Conservation (phyloP, 352 stramenopile species). For the Phytophthora pseudosyringae region DNA sequence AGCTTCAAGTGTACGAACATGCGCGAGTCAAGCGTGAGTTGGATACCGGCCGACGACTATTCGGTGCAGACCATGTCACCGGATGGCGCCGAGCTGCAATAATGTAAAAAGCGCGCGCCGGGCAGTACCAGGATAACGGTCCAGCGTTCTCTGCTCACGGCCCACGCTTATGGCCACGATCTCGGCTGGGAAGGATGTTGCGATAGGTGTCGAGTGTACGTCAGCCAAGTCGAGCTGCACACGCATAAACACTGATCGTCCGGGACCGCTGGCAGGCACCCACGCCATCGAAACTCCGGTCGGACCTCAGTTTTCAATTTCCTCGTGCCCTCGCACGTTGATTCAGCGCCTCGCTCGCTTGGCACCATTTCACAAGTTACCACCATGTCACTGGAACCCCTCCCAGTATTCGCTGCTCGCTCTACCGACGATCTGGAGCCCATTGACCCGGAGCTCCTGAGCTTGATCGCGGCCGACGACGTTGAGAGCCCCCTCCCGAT, state of each 20-base stretch:
- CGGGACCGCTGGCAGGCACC: slow-evolving; percentile 2
- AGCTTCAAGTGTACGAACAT: slow-evolving; percentile 26
- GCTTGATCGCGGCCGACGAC: slow-evolving; percentile 39
- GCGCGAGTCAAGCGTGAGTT: slow-evolving; percentile 12
- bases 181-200: slow-evolving; percentile 38
- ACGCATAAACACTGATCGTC: slow-evolving; percentile 17
- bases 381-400: slow-evolving; percentile 42
- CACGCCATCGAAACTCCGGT: slow-evolving; percentile 21
- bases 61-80: slow-evolving; percentile 16
- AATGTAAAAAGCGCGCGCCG: slow-evolving; percentile 30
- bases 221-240: slow-evolving; percentile 15
- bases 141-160: slow-evolving; percentile 2
- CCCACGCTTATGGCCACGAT: slow-evolving; percentile 18
- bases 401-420: slow-evolving; percentile 37
- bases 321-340: slow-evolving; percentile 42
- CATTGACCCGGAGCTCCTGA: slow-evolving; percentile 43
- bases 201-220: slow-evolving; percentile 34
- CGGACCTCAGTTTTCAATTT: slow-evolving; percentile 35
- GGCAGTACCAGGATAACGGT: too few species aligned
- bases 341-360: slow-evolving; percentile 9
- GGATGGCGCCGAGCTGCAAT: slow-evolving; percentile 20
- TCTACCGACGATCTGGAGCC: slow-evolving; percentile 36
- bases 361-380: background rate
- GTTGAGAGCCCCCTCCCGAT: slow-evolving; percentile 15
- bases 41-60: slow-evolving; percentile 20